Evolutionary conservation across 2,329 filamentous ascomycete species (phyloP).

Genomic region (Rhynchosporium graminicola): DNA sequence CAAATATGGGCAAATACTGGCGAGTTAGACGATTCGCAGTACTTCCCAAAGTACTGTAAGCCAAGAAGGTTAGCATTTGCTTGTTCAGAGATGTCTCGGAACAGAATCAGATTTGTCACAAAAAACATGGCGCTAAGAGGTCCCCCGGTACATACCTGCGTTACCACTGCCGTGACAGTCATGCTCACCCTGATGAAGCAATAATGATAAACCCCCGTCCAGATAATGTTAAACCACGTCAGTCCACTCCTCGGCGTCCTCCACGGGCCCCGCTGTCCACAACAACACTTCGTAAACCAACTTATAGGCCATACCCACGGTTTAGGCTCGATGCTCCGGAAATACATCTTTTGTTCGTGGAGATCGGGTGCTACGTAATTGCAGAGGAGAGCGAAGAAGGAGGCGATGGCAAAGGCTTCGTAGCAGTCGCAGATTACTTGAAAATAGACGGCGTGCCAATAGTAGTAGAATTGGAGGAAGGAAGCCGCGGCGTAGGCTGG

Average conservation of each 20-base stretch:
- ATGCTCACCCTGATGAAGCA: constrained; percentile 78
- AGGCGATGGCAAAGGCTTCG: constrained; percentile 84
- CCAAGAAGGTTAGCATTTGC: too few species aligned
- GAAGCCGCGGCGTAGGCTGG: constrained; percentile 77
- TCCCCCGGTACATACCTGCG: constrained; percentile 41
- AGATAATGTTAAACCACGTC: constrained; percentile 89
- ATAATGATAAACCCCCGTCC: constrained; percentile 83
- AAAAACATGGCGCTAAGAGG: too few species aligned
- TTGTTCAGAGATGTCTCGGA: too few species aligned
- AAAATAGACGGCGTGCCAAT: constrained; percentile 78
- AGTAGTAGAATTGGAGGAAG: constrained; percentile 72
- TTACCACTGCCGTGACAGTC: constrained; percentile 75
- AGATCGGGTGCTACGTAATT: constrained; percentile 77
- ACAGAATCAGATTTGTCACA: too few species aligned
- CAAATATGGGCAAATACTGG: constrained; percentile 83
- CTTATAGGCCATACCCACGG: constrained; percentile 74
- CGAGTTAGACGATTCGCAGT: constrained; percentile 77
- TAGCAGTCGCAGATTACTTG: constrained; percentile 82
- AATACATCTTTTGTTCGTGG: constrained; percentile 80
- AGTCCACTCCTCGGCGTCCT: constrained; percentile 76
- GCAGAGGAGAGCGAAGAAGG: constrained; percentile 82
- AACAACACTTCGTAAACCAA: constrained; percentile 70
- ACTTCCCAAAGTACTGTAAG: constrained; percentile 60
- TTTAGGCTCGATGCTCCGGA: constrained; percentile 66
- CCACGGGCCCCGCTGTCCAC: constrained; percentile 68